Evolutionary conservation across 2,329 filamentous ascomycete genomes (phyloP), one percentile per base, ranked within the genome.

Genomic region (Diplocarpon mali): DNA sequence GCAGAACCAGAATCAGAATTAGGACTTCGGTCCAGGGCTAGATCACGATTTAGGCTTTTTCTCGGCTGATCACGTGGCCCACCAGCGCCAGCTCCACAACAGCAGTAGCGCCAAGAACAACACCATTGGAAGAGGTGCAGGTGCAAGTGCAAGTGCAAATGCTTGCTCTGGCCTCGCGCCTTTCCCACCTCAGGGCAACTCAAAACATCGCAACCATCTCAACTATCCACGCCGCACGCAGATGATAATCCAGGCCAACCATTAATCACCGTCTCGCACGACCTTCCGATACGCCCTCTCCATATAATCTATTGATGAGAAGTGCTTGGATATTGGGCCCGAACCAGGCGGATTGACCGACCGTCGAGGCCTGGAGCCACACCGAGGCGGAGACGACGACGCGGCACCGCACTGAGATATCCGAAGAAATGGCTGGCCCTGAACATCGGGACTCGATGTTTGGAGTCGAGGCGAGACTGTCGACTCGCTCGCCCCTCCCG

Each of bases 381-480:
- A 15, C 35, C 24, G 38, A 50, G 45, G 42, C 42, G 43, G 49
- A 31, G 14, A 10, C 13, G 24, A 40, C 24, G 32, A 40, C 34
- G 48, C 40, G 44, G 44, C 46, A 40, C 38, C 41, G 46, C 39
- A 46, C 7, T 46, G 42, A 35, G 46, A 34, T n/a, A n/a, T 41
- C 29, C 20, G 16, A 43, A 28, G 35, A 35, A 35, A 55, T 55
- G 52, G 46, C 42, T 36, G 50, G 42, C 30, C 35, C 39, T 14
- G 42, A 52, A 36, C 46, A 36, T 42, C 48, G 44, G 40, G 40
- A 40, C 24, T 62, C 57, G 27, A 49, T 61, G 46, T 3, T 24
- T 24, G 63, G 62, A 50, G 49, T 64, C 50, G 67, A 69, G 53
- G 65, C 66, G 58, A 66, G 64, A 52, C 60, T 62, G 38, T 72